phyloP scores from a whole-genome alignment of 768 basidiomycete species.

The Boletellus sp. region DNA sequence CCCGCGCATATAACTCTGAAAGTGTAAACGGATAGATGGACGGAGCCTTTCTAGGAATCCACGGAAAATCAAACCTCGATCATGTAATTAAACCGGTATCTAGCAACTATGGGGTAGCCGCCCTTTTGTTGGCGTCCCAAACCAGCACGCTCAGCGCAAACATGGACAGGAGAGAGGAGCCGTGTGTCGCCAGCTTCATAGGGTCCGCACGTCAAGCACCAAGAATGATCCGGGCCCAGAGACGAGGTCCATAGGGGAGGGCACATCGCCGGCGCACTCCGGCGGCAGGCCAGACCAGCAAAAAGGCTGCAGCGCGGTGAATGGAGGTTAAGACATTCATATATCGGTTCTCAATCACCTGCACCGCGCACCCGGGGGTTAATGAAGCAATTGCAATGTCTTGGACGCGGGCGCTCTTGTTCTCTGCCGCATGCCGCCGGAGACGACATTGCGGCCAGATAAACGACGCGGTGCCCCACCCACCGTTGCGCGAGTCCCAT shows the following conservation, averaged over 20 bases:
- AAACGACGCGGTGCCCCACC: not conserved
- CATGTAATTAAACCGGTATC: conserved; percentile 7
- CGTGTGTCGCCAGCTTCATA: not conserved
- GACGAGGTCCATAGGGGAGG: too few species aligned
- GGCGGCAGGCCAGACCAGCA: too few species aligned
- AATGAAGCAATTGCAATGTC: conserved; percentile 5
- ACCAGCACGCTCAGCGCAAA: too few species aligned
- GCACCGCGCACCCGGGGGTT: too few species aligned
- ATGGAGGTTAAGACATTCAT: not conserved
- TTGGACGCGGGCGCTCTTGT: conserved; percentile 2
- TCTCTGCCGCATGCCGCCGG: not conserved
- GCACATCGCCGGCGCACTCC: too few species aligned
- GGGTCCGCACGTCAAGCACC: not conserved
- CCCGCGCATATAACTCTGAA: not conserved
- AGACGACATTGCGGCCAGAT: too few species aligned
- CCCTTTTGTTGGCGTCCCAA: too few species aligned
- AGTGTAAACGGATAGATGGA: conserved; percentile 3
- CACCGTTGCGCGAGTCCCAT: not conserved
- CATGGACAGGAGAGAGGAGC: too few species aligned
- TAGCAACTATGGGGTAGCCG: not conserved
- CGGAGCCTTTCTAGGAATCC: conserved; percentile 4
- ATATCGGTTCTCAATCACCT: not conserved
- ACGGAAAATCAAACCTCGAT: conserved; percentile 14
- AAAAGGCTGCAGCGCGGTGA: not conserved
- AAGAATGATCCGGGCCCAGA: not conserved